Base-by-base conservation (phyloP, 768 basidiomycete species). In the Boletus tomentosulus region DNA sequence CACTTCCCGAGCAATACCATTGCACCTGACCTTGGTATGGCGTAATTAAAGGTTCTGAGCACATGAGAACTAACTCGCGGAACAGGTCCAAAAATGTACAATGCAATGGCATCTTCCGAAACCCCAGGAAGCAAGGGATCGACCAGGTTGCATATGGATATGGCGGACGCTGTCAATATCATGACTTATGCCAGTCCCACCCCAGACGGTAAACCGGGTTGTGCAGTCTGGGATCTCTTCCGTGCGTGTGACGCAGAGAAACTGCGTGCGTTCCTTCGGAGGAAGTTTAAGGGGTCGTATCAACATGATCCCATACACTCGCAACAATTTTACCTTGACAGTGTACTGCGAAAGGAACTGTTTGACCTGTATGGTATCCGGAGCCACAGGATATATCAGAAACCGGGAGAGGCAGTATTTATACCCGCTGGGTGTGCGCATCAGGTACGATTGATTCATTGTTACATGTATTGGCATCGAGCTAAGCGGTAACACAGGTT, bases 381-480 rank as follows among this genome's bases (percentile, higher is more conserved):
- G 72, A 88, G 89, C 57, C 87, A 84, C 73, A 74, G 93, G 51
- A 78, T 98, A 19, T 95, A 93, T 70, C 96, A 98, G 71, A 79
- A 81, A 59, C 90, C 91, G 3, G 93, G 93, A 19, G 89, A 98
- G 65, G 95, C 92, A 0, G 86, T 98, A 12, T 94, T 97, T 69
- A 92, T 98, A 56, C 95, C 95, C 13, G 95, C 95, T 4, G 95
- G 92, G 24, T 93, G 89, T 68, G 89, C 89, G 1, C 91, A 93
- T 69, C 91, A 93, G 83, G 90, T 89, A 50, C 50, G 79, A 64
- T 43, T 5, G 39, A 34, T 42, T 43, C 25, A 10, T 55, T 25
- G 15, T 37, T 49, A 30, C 33, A 43, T 31, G n/a, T 45, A 35
- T 47, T 13, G 27, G 42, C 19, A 34, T 31, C 33, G 57, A 27